Evolutionary conservation across 2,329 filamentous ascomycete species (phyloP), one percentile per base, ranked within the genome.

Genomic region (Diaporthe velutina): DNA sequence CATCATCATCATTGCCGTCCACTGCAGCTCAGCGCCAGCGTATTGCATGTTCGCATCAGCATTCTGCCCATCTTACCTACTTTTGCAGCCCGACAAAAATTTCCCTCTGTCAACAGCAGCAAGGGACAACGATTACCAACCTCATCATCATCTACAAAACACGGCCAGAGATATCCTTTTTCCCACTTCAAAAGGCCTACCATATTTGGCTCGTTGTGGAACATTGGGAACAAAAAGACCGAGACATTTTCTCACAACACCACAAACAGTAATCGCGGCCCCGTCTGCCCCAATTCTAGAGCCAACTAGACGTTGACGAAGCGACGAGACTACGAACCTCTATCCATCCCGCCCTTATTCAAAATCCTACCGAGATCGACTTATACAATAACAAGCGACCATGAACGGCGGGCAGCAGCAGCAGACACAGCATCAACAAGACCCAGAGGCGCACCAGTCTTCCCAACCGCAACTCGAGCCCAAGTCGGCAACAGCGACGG

Each of bases 321-420:
- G 33, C 48, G n/a, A 54, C 64, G 45, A 54, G 48, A n/a, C 48
- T n/a, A 54, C 64, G 33, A 38, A 54, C 15, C 48, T 28, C 64
- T 2, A 17, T 38, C 7, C 4, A 19, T 7, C 45, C 30, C 64
- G 9, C 33, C 17, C n/a, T 30, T n/a, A 40, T n/a, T 52, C 25
- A 22, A 6, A 30, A 52, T 33, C 40, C 45, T 30, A 54, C 17
- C 33, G 64, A 38, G n/a, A 54, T 15, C 64, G 64, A 54, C 33
- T 19, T 72, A 72, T 54, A 72, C 42, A 72, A 54, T 64, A 54
- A 52, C 33, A n/a, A 57, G 38, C 70, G 30, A 73, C 33, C 33
- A 75, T 75, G 73, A 75, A 75, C 73, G 60, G 73, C 60, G 73
- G 71, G 38, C 67, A 74, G 45, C 67, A 71, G 54, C 60, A 74